Percentiles rank a stretch among this genome's conserved stretches.
phyloP scores from a whole-genome alignment of 192 early-diverging fungal genomes.

The Jimgerdemannia lactiflua region DNA sequence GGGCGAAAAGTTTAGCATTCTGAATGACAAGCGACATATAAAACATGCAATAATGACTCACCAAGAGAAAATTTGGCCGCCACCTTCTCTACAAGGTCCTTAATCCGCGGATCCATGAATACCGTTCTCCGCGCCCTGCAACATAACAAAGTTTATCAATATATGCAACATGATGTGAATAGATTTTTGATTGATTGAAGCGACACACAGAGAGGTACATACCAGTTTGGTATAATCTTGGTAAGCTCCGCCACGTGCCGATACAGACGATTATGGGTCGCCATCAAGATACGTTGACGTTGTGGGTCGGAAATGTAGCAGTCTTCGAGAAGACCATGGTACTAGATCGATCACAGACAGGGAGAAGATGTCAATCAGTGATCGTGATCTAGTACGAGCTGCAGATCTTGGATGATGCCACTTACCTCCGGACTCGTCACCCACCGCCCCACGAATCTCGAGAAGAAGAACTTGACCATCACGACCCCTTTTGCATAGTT shows the following conservation, averaged over 20 bases:
- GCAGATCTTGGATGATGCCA: too few relatives aligned
- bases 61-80: constrained; percentile 10
- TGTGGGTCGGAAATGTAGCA: constrained; percentile 30
- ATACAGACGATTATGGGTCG: constrained; percentile 33
- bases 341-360: constrained; percentile 12
- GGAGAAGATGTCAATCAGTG: not conserved
- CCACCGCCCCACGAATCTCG: constrained; percentile 35
- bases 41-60: constrained; percentile 5
- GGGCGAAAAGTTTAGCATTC: not conserved
- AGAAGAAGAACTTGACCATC: constrained; percentile 38
- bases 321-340: constrained; percentile 37
- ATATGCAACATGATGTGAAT: not conserved
- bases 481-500: constrained; percentile 32
- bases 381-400: too few relatives aligned
- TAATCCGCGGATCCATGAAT: constrained; percentile 1
- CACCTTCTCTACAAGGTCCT: not conserved
- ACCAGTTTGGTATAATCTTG: constrained; percentile 36
- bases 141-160: not conserved
- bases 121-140: not conserved
- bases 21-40: too few relatives aligned
- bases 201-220: not conserved
- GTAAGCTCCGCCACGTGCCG: constrained; percentile 30
- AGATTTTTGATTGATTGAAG: too few relatives aligned
- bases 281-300: constrained; percentile 27
- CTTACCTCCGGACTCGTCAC: constrained; percentile 36